Base-by-base conservation (phyloP, 495 filamentous ascomycete genomes). In the Podospora conica region DNA sequence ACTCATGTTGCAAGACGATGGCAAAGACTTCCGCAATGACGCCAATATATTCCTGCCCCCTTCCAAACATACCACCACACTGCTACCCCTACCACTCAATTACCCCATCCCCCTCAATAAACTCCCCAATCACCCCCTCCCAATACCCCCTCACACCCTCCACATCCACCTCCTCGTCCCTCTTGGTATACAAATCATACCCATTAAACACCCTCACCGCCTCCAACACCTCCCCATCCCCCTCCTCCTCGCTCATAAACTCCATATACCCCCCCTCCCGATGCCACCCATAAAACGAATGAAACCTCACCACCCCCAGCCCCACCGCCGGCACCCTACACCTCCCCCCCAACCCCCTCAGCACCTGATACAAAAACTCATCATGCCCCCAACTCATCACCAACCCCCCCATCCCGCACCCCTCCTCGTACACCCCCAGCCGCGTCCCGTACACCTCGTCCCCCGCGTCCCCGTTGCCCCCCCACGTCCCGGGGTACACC, bases 341-440 rank as follows among this genome's bases (percentile, higher is more conserved):
- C 80, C 95, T 91, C 59, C 90, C 87, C 78, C 89, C 90, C 70
- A 95, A 91, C 59, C 90, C 87, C 78, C 89, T 90, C 69, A 87
- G 83, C 54, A 96, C 86, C 68, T 91, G 88, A 77, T 95, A 96
- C 54, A 96, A 82, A 71, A 93, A 96, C 78, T 96, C 92, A 69
- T 96, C 91, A 69, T 96, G 92, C 25, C 92, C 92, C 92, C 92
- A 96, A 62, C 88, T 91, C 64, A 96, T 83, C 86, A 96, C 92
- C 58, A 96, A 79, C 67, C 91, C 91, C 68, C 92, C 89, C 12
- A 96, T 76, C 2, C 92, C 92, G 67, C 90, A 93, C 3, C 87
- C 86, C 7, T 86, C 83, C 1, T 78, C 79, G 75, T 96, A 96
- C 66, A 96, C 93, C 22, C 92, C 92, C 68, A 87, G 79, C 73